Evolutionary conservation across 2,329 filamentous ascomycete genomes (phyloP), one percentile per base, ranked within the genome.

Genomic region (Aureobasidium leucospermi): DNA sequence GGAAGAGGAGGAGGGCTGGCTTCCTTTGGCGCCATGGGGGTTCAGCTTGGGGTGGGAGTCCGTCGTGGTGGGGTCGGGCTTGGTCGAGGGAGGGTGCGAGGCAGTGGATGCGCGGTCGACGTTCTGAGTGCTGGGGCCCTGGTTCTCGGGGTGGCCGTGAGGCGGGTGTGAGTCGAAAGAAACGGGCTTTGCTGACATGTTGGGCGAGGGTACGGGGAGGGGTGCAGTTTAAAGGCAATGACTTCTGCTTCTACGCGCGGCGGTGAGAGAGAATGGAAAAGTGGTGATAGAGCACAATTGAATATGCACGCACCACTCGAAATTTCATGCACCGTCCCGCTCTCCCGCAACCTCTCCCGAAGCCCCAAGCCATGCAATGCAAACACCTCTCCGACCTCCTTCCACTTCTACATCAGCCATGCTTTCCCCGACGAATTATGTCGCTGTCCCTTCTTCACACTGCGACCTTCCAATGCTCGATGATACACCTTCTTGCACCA

Each of bases 1-100:
- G 77, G 77, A 55, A 77, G 70, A 62, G 77, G 77, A 45, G 77
- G 77, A 61, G 78, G 77, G 53, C 72, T 74, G 68, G 74, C 75
- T 66, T 79, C 76, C 69, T 74, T 78, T 67, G 76, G 75, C 63
- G 60, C 60, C 62, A 53, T 59, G 60, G 34, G 59, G 63, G 63
- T 63, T 60, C 60, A 63, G 48, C 57, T 63, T 60, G 43, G 59
- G 49, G 43, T 61, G 60, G 28, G 65, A 58, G 32, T 58, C 48
- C 16, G 62, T 49, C 46, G 60, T 61, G 56, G 70, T 71, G 10
- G 70, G 70, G 53, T 72, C 70, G 39, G 70, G 69, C 57, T 69
- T 68, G 45, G 56, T 60, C 29, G 62, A 47, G 15, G 69, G 68
- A 41, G 69, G 67, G 61, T 71, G 68, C 19, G 67, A 67, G 23